A percentile compares a stretch with the other conserved stretches of the same genome.
Conservation (phyloP, 139 green algal species). For the Parachlorella kessleri region DNA sequence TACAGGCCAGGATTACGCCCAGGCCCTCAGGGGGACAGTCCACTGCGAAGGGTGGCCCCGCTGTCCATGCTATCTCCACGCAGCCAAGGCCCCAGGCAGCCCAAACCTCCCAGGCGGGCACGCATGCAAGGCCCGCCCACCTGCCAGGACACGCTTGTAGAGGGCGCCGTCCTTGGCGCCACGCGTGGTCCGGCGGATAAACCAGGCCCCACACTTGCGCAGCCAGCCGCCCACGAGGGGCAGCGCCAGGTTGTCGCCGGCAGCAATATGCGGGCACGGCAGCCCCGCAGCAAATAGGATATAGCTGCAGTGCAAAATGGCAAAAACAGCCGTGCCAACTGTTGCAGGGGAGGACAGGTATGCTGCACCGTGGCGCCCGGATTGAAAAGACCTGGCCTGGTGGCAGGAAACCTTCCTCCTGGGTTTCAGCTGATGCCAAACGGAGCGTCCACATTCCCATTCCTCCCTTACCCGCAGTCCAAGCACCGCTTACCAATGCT, state of each 20-base stretch:
- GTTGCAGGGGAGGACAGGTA: too few species aligned
- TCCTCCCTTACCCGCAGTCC: too few species aligned
- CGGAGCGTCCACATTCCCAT: too few species aligned
- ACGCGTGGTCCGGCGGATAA: constrained; percentile 43
- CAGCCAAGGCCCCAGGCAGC: background rate
- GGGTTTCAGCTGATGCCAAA: too few species aligned
- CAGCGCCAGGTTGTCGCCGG: constrained; percentile 52
- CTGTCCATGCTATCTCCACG: background rate
- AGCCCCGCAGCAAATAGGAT: constrained; percentile 38
- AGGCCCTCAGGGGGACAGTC: too few species aligned
- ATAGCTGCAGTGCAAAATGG: constrained; percentile 38
- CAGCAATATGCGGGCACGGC: constrained; percentile 48
- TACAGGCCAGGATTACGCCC: too few species aligned
- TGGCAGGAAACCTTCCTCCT: too few species aligned
- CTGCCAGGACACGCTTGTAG: constrained; percentile 44
- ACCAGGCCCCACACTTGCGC: constrained; percentile 50
- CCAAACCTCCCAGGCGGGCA: background rate
- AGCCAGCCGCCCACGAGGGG: constrained; percentile 42
- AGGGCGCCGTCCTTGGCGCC: constrained; percentile 24
- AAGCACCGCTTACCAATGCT: too few species aligned
- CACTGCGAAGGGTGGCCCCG: too few species aligned
- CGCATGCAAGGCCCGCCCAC: background rate
- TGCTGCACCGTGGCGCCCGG: too few species aligned
- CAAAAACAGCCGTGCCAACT: too few species aligned
- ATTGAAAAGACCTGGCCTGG: too few species aligned